Evolutionary conservation across 306 rosid species (phyloP), one percentile per base, ranked within the genome.

Genomic region (Rubus idaeus): DNA sequence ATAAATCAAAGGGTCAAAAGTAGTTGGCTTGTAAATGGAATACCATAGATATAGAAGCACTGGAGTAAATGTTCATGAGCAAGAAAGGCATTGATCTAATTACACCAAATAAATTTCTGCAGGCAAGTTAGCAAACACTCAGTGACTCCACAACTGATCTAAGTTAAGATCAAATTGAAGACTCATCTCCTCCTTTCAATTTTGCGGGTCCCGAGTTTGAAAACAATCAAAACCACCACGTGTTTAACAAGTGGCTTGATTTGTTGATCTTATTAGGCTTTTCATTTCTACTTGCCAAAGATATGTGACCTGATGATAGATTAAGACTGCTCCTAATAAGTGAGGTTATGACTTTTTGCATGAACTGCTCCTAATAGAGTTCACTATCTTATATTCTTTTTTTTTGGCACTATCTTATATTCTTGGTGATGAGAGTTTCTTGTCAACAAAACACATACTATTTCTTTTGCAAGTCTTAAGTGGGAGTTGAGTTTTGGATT

Each of bases 141-240:
- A 63, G 18, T 39, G 37, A 35, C 58, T 61, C 69, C 60, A 70
- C 30, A n/a, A 58, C 64, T 65, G 41, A 47, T 49, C 51, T 40
- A 4, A 47, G 56, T 42, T 35, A 40, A 41, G 30, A 57, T 63
- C 37, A 71, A 13, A 8, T 50, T 58, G 44, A 67, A 50, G 69
- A 21, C 69, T 40, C 26, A 12, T 20, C 66, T 60, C 18, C 55
- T 37, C 76, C 62, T 42, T 46, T 67, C 68, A 61, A 76, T 40
- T 68, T 56, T 13, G 47, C 45, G 71, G 81, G 75, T 57, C 81
- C 82, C 62, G 10, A 14, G 41, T 40, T 73, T 79, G 63, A 68
- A 61, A 67, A 8, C 51, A 37, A 72, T 49, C 64, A 23, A 40
- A 50, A 53, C 78, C 75, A 18, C 13, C 35, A 57, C 12, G n/a